phyloP scores from a whole-genome alignment of 2,329 filamentous ascomycete species.

The Metarhizium humberi region DNA sequence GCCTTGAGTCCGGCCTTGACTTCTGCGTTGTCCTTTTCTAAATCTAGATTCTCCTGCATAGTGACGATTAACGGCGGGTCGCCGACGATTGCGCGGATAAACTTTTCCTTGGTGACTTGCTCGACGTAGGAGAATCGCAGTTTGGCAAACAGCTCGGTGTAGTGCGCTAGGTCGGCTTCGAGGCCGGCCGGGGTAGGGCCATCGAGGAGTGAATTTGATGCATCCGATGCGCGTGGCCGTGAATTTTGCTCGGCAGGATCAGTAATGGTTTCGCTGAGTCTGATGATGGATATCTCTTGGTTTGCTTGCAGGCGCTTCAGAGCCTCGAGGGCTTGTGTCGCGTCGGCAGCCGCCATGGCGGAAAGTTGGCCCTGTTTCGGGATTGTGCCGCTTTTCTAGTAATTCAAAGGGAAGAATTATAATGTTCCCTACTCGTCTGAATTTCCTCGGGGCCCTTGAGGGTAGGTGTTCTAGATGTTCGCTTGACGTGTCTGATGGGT shows the following conservation, averaged over 20 bases:
- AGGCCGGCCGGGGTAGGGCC: constrained; percentile 66
- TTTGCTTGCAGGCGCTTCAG: constrained; percentile 45
- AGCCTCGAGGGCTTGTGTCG: constrained; percentile 33
- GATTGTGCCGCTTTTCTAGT: background rate
- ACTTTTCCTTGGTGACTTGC: constrained; percentile 97
- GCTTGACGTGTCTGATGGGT: background rate
- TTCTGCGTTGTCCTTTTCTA: constrained; percentile 59
- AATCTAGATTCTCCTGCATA: constrained; percentile 68
- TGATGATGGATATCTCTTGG: constrained; percentile 63
- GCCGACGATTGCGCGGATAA: constrained; percentile 84
- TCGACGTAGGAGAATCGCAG: constrained; percentile 95
- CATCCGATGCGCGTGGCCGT: constrained; percentile 58
- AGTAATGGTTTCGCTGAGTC: constrained; percentile 65
- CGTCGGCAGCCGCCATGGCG: constrained; percentile 22
- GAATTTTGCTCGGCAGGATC: constrained; percentile 32
- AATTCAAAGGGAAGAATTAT: no score
- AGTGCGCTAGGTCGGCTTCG: constrained; percentile 77
- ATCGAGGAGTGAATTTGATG: constrained; percentile 55
- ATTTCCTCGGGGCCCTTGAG: background rate
- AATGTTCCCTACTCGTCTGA: no score
- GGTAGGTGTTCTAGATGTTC: background rate
- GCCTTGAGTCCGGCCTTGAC: constrained; percentile 69
- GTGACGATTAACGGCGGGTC: constrained; percentile 82
- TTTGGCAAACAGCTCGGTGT: constrained; percentile 93
- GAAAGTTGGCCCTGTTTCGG: background rate